phyloP scores from a whole-genome alignment of 352 stramenopile species.

The Phytophthora meadii region DNA sequence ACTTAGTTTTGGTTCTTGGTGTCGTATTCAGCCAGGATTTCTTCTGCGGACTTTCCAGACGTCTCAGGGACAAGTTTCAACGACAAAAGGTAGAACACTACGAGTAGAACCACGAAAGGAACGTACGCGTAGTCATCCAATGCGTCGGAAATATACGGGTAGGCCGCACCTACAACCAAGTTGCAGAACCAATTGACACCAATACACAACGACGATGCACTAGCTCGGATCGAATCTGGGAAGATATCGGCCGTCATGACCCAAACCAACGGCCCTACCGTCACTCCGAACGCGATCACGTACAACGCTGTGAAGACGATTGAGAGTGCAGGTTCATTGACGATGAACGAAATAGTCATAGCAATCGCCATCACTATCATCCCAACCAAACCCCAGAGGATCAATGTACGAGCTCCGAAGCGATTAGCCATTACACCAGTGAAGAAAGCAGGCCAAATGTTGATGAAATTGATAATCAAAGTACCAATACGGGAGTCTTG shows the following conservation, averaged over 20 bases:
- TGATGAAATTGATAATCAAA: constrained; percentile 25
- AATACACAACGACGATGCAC: constrained; percentile 21
- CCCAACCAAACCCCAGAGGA: constrained; percentile 20
- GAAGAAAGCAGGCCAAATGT: constrained; percentile 26
- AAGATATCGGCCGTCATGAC: constrained; percentile 25
- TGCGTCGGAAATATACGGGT: constrained; percentile 24
- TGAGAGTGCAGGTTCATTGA: constrained; percentile 14
- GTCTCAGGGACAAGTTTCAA: constrained; percentile 26
- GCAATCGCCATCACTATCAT: constrained; percentile 17
- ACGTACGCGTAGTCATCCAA: constrained; percentile 14
- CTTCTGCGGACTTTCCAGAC: constrained; percentile 24
- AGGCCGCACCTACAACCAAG: constrained; percentile 23
- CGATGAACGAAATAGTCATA: constrained; percentile 19
- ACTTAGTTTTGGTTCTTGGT: neutral
- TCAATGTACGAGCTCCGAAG: constrained; percentile 24
- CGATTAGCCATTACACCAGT: constrained; percentile 20
- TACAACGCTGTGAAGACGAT: constrained; percentile 29
- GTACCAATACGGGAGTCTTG: constrained; percentile 19
- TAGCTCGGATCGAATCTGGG: constrained; percentile 19
- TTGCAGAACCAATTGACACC: constrained; percentile 27
- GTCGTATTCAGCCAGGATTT: constrained; percentile 25
- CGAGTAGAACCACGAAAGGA: constrained; percentile 21
- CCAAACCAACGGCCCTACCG: constrained; percentile 20
- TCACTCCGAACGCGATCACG: constrained; percentile 20
- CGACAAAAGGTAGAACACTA: constrained; percentile 14